These are phyloP conservation scores for Phalaenopsis equestris DNA, from an alignment of 106 monocot genomes.

Conservation along the genomic window DNA sequence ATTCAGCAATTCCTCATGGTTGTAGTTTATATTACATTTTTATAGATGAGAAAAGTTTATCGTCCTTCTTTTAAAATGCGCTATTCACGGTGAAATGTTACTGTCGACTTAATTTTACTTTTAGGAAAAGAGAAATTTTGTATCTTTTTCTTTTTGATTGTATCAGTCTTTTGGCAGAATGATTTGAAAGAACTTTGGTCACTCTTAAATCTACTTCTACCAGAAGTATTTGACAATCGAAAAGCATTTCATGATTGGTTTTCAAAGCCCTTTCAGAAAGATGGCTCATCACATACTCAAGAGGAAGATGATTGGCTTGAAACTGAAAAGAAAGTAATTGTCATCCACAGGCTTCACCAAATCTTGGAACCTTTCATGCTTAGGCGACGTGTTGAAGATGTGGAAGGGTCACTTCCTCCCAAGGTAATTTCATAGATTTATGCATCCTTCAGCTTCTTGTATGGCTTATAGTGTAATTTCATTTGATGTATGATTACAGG, in stretches of 20 bases:
- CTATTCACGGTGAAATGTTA: not conserved
- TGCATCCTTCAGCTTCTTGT: not conserved
- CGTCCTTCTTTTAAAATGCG: not conserved
- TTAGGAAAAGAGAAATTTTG: not conserved
- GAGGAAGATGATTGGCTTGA: slow-evolving; percentile 98
- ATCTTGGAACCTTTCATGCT: slow-evolving; percentile 98
- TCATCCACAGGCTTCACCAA: slow-evolving; percentile 96
- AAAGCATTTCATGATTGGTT: slow-evolving; percentile 99
- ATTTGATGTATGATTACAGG: slow-evolving; percentile 35
- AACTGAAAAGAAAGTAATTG: slow-evolving; percentile 95
- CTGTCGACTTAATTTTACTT: not conserved
- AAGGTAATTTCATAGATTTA: slow-evolving; percentile 40
- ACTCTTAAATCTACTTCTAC: slow-evolving; percentile 86
- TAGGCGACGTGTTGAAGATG: slow-evolving; percentile 91
- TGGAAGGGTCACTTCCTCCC: slow-evolving; percentile 88
- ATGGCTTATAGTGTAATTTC: not conserved
- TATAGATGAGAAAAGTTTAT: not conserved
- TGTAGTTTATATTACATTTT: not conserved
- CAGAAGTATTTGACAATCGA: slow-evolving; percentile 95
- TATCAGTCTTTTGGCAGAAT: slow-evolving; percentile 43
- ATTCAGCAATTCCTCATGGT: not conserved
- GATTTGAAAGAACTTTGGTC: slow-evolving; percentile 99
- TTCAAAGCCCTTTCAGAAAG: slow-evolving; percentile 95
- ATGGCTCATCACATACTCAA: slow-evolving; percentile 51
- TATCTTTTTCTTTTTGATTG: not conserved